phyloP scores from a whole-genome alignment of 2,329 filamentous ascomycete species.

The Colletotrichum zoysiae region DNA sequence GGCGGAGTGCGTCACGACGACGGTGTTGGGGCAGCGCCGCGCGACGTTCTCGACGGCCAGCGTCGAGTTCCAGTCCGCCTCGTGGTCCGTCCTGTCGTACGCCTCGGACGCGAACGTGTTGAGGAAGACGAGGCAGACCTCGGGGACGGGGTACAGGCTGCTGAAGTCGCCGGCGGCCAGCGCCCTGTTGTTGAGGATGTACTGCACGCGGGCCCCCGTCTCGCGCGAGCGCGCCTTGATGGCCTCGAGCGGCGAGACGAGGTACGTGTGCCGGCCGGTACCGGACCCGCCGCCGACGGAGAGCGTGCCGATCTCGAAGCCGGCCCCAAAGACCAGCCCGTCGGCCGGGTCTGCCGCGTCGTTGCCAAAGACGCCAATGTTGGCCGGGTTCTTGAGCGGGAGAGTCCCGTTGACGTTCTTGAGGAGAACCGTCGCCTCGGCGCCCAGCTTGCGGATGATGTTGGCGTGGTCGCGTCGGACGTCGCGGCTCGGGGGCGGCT shows the following conservation, averaged over 20 bases:
- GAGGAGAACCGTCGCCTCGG: slow-evolving; percentile 72
- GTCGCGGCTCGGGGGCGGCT: slow-evolving; percentile 63
- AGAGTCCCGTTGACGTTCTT: slow-evolving; percentile 72
- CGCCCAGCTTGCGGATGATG: slow-evolving; percentile 69
- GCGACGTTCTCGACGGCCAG: slow-evolving; percentile 67
- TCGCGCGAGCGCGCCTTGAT: slow-evolving; percentile 69
- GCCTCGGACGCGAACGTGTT: slow-evolving; percentile 76
- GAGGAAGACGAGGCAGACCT: slow-evolving; percentile 77
- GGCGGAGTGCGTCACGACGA: slow-evolving; percentile 73
- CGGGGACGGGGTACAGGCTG: slow-evolving; percentile 63
- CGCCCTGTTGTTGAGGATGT: slow-evolving; percentile 54
- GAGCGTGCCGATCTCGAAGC: slow-evolving; percentile 71
- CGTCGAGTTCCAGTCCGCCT: slow-evolving; percentile 73
- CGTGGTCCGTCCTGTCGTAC: slow-evolving; percentile 70
- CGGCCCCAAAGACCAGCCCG: slow-evolving; percentile 49
- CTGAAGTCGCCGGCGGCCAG: slow-evolving; percentile 64
- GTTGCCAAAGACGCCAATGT: slow-evolving; percentile 74
- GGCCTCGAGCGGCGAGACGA: slow-evolving; percentile 74
- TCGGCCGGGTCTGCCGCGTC: slow-evolving; percentile 63
- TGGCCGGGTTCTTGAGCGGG: slow-evolving; percentile 66
- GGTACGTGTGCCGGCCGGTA: slow-evolving; percentile 72
- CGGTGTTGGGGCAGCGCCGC: slow-evolving; percentile 64
- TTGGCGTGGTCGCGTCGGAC: slow-evolving; percentile 70
- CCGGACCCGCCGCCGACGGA: slow-evolving; percentile 78
- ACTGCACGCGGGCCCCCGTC: slow-evolving; percentile 67